These are phyloP conservation scores for Ambrosiella beaveri DNA, from an alignment of 2,329 filamentous ascomycete species.

Conservation along the genomic window DNA sequence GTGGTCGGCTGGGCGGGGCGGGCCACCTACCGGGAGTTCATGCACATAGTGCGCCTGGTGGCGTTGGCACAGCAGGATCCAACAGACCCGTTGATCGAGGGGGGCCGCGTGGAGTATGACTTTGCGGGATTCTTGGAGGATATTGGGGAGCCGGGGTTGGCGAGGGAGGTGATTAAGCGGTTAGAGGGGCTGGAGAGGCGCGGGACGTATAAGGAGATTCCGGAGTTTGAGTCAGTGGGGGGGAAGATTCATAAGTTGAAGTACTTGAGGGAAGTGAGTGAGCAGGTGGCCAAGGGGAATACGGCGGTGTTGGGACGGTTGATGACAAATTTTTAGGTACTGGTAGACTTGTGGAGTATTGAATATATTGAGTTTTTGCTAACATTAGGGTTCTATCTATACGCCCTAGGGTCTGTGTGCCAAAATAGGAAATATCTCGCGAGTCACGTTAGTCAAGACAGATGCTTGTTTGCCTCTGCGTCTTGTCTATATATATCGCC, in stretches of 20 bases:
- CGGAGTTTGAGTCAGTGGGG: not conserved
- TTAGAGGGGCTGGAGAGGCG: not conserved
- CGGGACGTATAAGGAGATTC: not conserved
- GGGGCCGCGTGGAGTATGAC: conserved; percentile 18
- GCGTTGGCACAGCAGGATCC: conserved; percentile 13
- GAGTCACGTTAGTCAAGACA: too few relatives aligned
- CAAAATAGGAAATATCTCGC: too few relatives aligned
- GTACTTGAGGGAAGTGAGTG: not conserved
- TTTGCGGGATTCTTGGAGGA: conserved; percentile 22
- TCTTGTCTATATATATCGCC: too few relatives aligned
- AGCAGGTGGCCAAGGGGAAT: not conserved
- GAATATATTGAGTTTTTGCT: too few relatives aligned
- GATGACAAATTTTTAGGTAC: too few relatives aligned
- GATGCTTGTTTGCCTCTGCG: too few relatives aligned
- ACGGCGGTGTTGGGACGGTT: too few relatives aligned
- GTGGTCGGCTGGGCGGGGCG: conserved; percentile 18
- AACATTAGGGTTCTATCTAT: too few relatives aligned
- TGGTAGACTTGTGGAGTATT: too few relatives aligned
- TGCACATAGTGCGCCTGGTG: conserved; percentile 17
- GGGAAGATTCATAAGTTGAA: not conserved
- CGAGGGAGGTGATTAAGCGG: conserved; percentile 9
- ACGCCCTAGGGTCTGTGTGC: too few relatives aligned
- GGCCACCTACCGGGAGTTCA: conserved; percentile 18
- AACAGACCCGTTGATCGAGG: not conserved
- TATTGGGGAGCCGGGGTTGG: conserved; percentile 19